These are phyloP conservation scores for Hypoxylon subgilvum DNA, from an alignment of 495 filamentous ascomycete species.

Conservation along the genomic window DNA sequence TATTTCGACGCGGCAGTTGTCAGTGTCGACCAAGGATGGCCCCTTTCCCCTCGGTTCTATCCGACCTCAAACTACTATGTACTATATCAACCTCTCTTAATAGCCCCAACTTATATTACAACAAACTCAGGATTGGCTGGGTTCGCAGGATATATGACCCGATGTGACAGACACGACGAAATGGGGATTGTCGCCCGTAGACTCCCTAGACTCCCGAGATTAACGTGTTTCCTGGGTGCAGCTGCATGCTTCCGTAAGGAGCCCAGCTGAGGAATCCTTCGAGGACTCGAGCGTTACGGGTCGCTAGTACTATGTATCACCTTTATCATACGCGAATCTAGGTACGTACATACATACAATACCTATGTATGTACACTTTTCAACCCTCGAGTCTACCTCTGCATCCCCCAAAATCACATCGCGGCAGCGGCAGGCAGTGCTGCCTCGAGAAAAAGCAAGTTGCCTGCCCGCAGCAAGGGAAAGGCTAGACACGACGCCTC, in stretches of 20 bases:
- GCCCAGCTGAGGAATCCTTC: constrained; percentile 23
- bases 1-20: constrained; percentile 19
- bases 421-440: constrained; percentile 14
- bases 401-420: constrained; percentile 16
- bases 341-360: no score
- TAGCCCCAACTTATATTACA: constrained; percentile 28
- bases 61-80: constrained; percentile 31
- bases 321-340: constrained; percentile 10
- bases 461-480: constrained; percentile 1
- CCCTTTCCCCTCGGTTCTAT: constrained; percentile 29
- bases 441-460: constrained; percentile 15
- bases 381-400: background rate
- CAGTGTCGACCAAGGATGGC: constrained; percentile 27
- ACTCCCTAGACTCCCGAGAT: constrained; percentile 30
- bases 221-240: constrained; percentile 14
- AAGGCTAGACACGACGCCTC: constrained; percentile 12
- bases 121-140: constrained; percentile 27
- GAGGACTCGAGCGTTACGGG: constrained; percentile 1
- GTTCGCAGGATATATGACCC: constrained; percentile 17
- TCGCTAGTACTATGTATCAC: no score
- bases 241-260: constrained; percentile 25
- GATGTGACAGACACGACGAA: constrained; percentile 21
- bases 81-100: constrained; percentile 15
- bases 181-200: constrained; percentile 22
- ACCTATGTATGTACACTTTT: constrained; percentile 3